Base-by-base conservation (phyloP, 805 yeast genomes). In the baker's yeast (Saccharomyces cerevisiae) region DNA sequence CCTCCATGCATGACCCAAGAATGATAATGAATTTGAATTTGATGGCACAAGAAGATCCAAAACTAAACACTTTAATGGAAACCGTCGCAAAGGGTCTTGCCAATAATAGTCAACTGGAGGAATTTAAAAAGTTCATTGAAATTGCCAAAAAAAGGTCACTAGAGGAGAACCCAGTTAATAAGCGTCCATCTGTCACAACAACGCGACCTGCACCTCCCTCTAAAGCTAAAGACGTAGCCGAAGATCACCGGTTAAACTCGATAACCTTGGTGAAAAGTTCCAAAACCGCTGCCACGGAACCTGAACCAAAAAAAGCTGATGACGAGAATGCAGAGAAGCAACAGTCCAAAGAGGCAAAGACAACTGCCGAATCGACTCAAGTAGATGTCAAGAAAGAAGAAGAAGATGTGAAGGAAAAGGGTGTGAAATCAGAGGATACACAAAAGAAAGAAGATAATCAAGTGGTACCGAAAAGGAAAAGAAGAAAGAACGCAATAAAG, bases 61-160 rank as follows among this genome's bases (percentile, higher is more conserved):
- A 83, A 4, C 70, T 92, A 50, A 85, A 83, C 58, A 70, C 78
- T 0, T 72, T 92, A 51, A 90, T 92, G 97, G 83, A 84, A 57
- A 79, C 78, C 4, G 97, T 92, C 1, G 97, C 98, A 0, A 79
- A 85, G 53, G 96, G 96, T 4, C 77, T 75, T 26, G 96, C 97
- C 0, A 68, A 82, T 0, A 79, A 81, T 4, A 83, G 78, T 6
- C 92, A 89, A 67, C 85, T 92, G 17, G 73, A 80, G 26, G 83
- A 81, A 48, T 92, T 92, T 67, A 96, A 91, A 68, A 83, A 79
- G 22, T 87, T 87, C 61, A 89, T 92, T 54, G 83, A 81, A 55
- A 75, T 82, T 53, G 97, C 97, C 0, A 78, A 86, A 57, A 81
- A 78, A 29, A 84, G 85, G 90, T 89, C 90, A 0, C 67, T 36